These are phyloP conservation scores for Coemansia sp. DNA, from an alignment of 192 early-diverging fungal species.

Conservation along the genomic window DNA sequence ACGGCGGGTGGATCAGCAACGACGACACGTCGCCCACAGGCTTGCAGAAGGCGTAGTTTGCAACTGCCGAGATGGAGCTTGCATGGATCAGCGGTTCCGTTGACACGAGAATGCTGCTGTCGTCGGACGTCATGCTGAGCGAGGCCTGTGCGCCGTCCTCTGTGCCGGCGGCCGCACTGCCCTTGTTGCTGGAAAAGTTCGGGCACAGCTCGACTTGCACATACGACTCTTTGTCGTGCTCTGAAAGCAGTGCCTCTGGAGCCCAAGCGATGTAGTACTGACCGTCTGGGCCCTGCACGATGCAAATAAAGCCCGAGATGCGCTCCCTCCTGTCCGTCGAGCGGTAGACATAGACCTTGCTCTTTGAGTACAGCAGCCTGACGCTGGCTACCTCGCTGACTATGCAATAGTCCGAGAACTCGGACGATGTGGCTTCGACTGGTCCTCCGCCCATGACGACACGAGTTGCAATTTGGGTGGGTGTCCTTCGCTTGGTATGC, in stretches of 20 bases:
- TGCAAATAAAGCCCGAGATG: constrained; percentile 69
- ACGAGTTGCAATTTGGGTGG: background rate
- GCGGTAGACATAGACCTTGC: constrained; percentile 76
- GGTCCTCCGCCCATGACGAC: constrained; percentile 51
- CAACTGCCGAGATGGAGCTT: constrained; percentile 37
- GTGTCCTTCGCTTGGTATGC: background rate
- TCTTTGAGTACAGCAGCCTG: constrained; percentile 66
- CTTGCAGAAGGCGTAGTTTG: constrained; percentile 66
- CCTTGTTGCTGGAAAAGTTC: constrained; percentile 27
- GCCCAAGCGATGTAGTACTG: constrained; percentile 74
- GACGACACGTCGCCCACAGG: constrained; percentile 63
- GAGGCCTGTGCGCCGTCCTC: constrained; percentile 25
- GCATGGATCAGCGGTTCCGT: constrained; percentile 44
- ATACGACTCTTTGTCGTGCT: constrained; percentile 64
- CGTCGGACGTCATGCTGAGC: constrained; percentile 34
- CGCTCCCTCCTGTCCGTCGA: constrained; percentile 61
- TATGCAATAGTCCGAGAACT: constrained; percentile 57
- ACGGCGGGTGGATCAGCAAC: constrained; percentile 66
- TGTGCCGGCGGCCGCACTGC: background rate
- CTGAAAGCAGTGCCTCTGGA: constrained; percentile 65
- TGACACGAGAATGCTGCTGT: constrained; percentile 40
- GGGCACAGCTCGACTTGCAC: constrained; percentile 63
- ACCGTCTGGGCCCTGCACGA: constrained; percentile 63
- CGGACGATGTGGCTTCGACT: constrained; percentile 41
- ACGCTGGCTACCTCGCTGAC: constrained; percentile 51